Evolutionary conservation across 2,329 filamentous ascomycete species (phyloP).

Genomic region (Elsinoe arachidis): DNA sequence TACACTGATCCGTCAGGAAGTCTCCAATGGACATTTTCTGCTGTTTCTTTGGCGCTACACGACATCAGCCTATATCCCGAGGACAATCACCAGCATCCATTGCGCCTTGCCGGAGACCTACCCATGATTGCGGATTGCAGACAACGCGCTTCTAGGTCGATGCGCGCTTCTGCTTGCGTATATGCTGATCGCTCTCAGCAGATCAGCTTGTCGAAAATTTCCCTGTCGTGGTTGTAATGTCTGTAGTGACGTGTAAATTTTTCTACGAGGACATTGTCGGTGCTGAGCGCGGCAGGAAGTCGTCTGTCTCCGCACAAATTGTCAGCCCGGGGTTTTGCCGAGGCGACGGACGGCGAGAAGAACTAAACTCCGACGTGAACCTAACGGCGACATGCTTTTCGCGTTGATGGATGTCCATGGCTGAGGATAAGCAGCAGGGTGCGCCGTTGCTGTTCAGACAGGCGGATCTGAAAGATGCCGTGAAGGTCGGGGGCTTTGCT

Average conservation of each 20-base stretch:
- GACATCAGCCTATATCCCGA: conserved; percentile 9
- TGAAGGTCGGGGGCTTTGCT: conserved; percentile 13
- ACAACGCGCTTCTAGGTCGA: conserved; percentile 14
- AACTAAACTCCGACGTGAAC: background rate
- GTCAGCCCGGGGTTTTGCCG: background rate
- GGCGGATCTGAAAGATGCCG: background rate
- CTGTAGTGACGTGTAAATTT: conserved; percentile 7
- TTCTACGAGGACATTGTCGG: background rate
- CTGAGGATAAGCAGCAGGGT: background rate
- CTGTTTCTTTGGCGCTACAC: conserved; percentile 76
- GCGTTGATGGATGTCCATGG: background rate
- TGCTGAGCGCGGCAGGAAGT: background rate
- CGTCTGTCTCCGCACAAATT: conserved; percentile 2
- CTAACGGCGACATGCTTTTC: background rate
- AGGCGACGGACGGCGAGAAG: background rate
- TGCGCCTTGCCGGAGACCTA: conserved; percentile 23
- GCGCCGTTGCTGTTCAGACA: background rate
- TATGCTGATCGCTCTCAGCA: conserved; percentile 5
- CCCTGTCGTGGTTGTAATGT: background rate
- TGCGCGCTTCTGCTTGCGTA: conserved; percentile 14
- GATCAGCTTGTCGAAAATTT: conserved; percentile 5
- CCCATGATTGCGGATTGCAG: conserved; percentile 47
- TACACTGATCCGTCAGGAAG: conserved; percentile 89
- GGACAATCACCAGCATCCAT: background rate
- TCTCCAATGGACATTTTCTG: conserved; percentile 97